Evolutionary conservation across 306 rosid genomes (phyloP), one percentile per base, ranked within the genome.

Genomic region (Lotus japonicus): DNA sequence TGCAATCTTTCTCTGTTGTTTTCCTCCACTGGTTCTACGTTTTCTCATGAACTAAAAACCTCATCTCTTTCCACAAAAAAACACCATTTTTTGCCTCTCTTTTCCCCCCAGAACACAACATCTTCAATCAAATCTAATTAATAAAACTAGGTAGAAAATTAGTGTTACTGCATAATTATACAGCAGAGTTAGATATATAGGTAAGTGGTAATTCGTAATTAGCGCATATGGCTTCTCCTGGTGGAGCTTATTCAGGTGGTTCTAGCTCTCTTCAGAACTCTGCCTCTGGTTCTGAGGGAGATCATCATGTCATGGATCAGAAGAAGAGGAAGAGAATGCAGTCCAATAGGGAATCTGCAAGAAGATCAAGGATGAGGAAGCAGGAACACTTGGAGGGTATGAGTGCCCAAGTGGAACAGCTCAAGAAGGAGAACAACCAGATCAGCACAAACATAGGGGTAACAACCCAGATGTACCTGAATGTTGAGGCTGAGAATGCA

Each of bases 11-110:
- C 94, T 92, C 97, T 4, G 94, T 88, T 71, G 96, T 83, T 67
- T 92, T 92, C 85, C 97, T 92, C 66, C 87, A 92, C 81, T 92
- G 98, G 98, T 92, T 92, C 73, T 92, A 88, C 58, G 85, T 74
- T 63, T 84, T 84, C 72, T 89, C 89, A 75, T 82, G 74, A 88
- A 76, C 83, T 77, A n/a, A n/a, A 33, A 1, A 10, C 16, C 76
- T 6, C 43, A 9, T 8, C 17, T 56, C 1, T 17, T 9, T 10
- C 36, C 60, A 6, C 2, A 3, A 36, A 13, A 38, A 54, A 36
- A 17, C 15, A 9, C 14, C 59, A 2, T 42, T 56, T 5, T 36
- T 51, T 50, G 2, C 2, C 16, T 46, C 12, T 21, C 3, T 52
- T 11, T 4, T 26, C 33, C 33, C 0, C 36, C 6, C 3, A 31